Conservation (phyloP, 257 asterid genomes). For the Solanum sejunctum region DNA sequence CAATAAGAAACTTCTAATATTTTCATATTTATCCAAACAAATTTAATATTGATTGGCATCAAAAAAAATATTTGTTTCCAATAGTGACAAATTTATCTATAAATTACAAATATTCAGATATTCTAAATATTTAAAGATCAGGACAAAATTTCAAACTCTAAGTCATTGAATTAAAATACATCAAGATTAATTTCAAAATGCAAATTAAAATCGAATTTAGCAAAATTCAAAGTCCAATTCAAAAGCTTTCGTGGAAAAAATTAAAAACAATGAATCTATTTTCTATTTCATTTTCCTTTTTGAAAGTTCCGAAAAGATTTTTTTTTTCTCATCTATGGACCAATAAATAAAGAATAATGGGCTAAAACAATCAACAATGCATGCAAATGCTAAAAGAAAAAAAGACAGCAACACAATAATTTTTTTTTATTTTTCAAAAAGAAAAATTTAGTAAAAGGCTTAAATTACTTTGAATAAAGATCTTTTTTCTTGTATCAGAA, state of each 20-base stretch:
- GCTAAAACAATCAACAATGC: background rate
- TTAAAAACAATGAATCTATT: background rate
- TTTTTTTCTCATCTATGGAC: background rate
- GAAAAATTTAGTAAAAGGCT: background rate
- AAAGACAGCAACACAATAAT: background rate
- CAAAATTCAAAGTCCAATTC: too few species aligned
- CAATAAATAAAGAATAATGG: background rate
- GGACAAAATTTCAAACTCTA: background rate
- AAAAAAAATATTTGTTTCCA: too few species aligned
- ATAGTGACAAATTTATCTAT: too few species aligned
- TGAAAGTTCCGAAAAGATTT: background rate
- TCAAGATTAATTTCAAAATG: too few species aligned
- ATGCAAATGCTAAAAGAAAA: background rate
- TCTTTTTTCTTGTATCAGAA: too few species aligned
- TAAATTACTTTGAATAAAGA: background rate
- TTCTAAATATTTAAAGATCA: background rate
- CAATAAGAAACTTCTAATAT: too few species aligned
- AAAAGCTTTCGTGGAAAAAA: too few species aligned
- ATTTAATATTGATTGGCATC: too few species aligned
- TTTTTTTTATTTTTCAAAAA: background rate
- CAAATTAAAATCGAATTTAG: too few species aligned
- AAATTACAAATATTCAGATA: too few species aligned
- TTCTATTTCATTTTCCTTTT: background rate
- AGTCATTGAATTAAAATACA: too few species aligned
- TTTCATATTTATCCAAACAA: too few species aligned